phyloP scores from a whole-genome alignment of 108 stramenopile genomes.

The Epithemia pelagica region DNA sequence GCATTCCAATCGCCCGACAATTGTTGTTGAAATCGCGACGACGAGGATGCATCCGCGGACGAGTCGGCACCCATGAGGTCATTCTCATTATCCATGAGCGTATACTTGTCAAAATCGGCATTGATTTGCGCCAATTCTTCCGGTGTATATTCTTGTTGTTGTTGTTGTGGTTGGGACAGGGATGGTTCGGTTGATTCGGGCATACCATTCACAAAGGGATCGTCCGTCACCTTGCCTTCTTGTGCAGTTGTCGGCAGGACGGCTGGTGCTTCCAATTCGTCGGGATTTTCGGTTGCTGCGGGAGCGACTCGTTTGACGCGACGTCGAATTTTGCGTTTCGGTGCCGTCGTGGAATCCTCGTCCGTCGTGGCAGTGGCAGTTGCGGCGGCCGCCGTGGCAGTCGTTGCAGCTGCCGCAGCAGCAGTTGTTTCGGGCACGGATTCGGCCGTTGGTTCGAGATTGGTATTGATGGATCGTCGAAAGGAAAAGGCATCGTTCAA shows the following conservation, averaged over 20 bases:
- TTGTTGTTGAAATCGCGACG: conserved; percentile 64
- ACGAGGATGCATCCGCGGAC: conserved; percentile 22
- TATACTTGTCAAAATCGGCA: conserved; percentile 13
- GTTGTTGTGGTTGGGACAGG: conserved; percentile 2
- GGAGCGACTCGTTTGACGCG: conserved; percentile 3
- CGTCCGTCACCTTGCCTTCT: neutral
- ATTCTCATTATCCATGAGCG: neutral
- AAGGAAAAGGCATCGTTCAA: conserved; percentile 81
- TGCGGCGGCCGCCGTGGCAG: conserved; percentile 11
- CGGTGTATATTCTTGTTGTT: conserved; percentile 1
- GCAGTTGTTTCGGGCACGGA: conserved; percentile 26
- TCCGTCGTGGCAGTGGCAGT: conserved; percentile 8
- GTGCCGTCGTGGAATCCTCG: conserved; percentile 18
- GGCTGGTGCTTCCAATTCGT: neutral
- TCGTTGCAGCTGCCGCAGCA: conserved; percentile 11
- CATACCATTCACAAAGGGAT: neutral
- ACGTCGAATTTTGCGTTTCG: conserved; percentile 6
- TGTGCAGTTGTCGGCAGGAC: conserved; percentile 4
- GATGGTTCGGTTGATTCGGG: neutral
- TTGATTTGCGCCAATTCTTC: conserved; percentile 18
- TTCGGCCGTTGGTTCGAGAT: conserved; percentile 6
- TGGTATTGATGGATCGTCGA: conserved; percentile 82
- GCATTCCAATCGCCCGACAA: conserved; percentile 72
- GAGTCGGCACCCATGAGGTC: neutral
- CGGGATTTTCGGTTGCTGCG: neutral